Evolutionary conservation across 139 green algal species (phyloP), one percentile per base, ranked within the genome.

Genomic region (Gonium pectorale): DNA sequence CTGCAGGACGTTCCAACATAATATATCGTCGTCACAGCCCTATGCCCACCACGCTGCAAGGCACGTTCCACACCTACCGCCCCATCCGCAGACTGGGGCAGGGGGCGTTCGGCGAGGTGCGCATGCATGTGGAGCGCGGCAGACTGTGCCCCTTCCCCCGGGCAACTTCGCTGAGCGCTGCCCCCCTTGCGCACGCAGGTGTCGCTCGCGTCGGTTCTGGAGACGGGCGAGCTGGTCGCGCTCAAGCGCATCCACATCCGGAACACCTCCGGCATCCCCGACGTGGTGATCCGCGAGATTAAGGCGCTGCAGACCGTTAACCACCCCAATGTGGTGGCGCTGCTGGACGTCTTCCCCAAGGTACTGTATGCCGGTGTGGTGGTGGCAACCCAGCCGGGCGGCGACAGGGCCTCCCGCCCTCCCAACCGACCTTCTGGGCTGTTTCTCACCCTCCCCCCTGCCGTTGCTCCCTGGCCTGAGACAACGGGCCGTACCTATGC

Each of bases 191-290:
- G 29, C 5, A 8, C 22, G 13, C 80, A 90, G 84, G 85, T 91
- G 31, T 60, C 80, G 0, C 56, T 91, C 5, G 83, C 83, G 1
- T 64, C 63, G 0, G 70, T 84, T 0, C n/a, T 91, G 41, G 83
- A 91, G 64, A 91, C 87, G 21, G 87, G 87, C 15, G 83, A 89
- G 22, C 37, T 91, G 22, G 87, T 91, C n/a, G 87, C 87, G 3
- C n/a, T 91, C 1, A 91, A 91, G 72, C 69, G 79, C 31, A 87
- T 91, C 54, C 77, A 86, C 79, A 71, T 91, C 21, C 79, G 87
- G 27, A 71, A 78, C 35, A 78, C 71, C 24, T 33, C 62, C 1
- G 87, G 87, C 38, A 67, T 91, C 3, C 87, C 87, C 11, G 87
- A 89, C 41, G 86, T 87, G 41, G 74, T 91, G 3, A 37, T 89